These are phyloP conservation scores for Craterostigma plantagineum DNA, from an alignment of 257 asterid species.

Conservation along the genomic window DNA sequence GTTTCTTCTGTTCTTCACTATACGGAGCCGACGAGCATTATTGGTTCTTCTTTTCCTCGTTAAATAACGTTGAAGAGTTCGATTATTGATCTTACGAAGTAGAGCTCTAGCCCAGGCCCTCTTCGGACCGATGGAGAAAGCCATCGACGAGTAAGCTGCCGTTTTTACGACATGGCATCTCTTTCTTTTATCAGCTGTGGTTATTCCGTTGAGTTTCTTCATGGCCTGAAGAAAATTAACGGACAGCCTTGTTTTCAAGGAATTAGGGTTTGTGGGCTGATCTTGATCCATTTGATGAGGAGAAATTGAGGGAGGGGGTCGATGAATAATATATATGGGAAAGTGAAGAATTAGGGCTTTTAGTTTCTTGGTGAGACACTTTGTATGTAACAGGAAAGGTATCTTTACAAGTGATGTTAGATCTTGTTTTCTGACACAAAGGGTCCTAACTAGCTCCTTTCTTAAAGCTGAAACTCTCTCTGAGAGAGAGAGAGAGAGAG, in stretches of 20 bases:
- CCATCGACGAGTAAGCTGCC: conserved; percentile 56
- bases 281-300: conserved; percentile 8
- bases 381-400: too few species aligned
- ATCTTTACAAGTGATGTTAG: too few species aligned
- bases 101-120: conserved; percentile 61
- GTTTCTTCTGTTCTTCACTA: neutral
- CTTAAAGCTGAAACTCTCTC: conserved; percentile 26
- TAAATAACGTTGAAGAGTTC: neutral
- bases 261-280: conserved; percentile 12
- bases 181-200: conserved; percentile 5
- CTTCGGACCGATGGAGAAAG: conserved; percentile 46
- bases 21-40: too few species aligned
- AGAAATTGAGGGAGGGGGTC: neutral
- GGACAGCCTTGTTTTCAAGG: conserved; percentile 42
- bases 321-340: too few species aligned
- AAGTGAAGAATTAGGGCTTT: neutral
- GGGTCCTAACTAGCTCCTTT: conserved; percentile 15
- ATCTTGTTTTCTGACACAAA: conserved; percentile 68
- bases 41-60: neutral
- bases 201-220: conserved; percentile 24
- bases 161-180: conserved; percentile 22
- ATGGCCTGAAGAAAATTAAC: conserved; percentile 27
- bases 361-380: neutral
- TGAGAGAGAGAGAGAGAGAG: conserved; percentile 12
- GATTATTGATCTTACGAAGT: conserved; percentile 22